Evolutionary conservation across 2,329 filamentous ascomycete genomes (phyloP).

Genomic region (Cucurbitaria berberidis): DNA sequence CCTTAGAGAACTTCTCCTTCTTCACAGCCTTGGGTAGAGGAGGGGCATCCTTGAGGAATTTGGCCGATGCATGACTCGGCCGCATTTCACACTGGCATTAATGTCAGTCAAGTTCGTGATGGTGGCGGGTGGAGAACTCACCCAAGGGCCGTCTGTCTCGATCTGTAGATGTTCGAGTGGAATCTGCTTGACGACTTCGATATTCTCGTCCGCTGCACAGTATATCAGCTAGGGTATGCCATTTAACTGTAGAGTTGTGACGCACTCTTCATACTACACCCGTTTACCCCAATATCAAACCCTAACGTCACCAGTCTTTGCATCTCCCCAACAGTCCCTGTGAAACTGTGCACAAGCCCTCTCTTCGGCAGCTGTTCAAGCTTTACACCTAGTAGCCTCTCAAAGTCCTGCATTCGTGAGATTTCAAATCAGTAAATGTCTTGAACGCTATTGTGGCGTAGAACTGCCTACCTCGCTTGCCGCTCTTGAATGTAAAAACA

Average conservation of each 20-base stretch:
- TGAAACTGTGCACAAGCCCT: slow-evolving; percentile 94
- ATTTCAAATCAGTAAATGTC: neutral
- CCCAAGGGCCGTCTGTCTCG: slow-evolving; percentile 95
- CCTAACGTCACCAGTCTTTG: slow-evolving; percentile 77
- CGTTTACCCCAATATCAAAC: slow-evolving; percentile 92
- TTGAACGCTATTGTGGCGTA: neutral
- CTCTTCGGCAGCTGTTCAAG: slow-evolving; percentile 72
- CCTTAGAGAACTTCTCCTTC: slow-evolving; percentile 92
- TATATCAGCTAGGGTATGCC: slow-evolving; percentile 5
- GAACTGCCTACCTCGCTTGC: slow-evolving; percentile 61
- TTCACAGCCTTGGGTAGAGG: slow-evolving; percentile 83
- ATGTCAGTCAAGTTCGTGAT: neutral
- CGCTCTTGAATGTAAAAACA: slow-evolving; percentile 92
- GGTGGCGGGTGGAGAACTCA: slow-evolving; percentile 27
- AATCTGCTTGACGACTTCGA: slow-evolving; percentile 80
- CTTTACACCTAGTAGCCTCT: slow-evolving; percentile 68
- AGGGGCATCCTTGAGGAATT: slow-evolving; percentile 72
- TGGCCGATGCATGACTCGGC: slow-evolving; percentile 83
- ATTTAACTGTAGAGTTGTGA: neutral
- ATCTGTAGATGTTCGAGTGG: slow-evolving; percentile 84
- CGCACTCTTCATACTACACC: slow-evolving; percentile 86
- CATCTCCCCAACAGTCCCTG: slow-evolving; percentile 87
- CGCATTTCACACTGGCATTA: slow-evolving; percentile 80
- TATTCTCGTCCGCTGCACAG: slow-evolving; percentile 65
- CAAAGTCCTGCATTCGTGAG: slow-evolving; percentile 40